These are phyloP conservation scores for Neurospora tetraspora DNA, from an alignment of 495 filamentous ascomycete genomes.

Conservation along the genomic window DNA sequence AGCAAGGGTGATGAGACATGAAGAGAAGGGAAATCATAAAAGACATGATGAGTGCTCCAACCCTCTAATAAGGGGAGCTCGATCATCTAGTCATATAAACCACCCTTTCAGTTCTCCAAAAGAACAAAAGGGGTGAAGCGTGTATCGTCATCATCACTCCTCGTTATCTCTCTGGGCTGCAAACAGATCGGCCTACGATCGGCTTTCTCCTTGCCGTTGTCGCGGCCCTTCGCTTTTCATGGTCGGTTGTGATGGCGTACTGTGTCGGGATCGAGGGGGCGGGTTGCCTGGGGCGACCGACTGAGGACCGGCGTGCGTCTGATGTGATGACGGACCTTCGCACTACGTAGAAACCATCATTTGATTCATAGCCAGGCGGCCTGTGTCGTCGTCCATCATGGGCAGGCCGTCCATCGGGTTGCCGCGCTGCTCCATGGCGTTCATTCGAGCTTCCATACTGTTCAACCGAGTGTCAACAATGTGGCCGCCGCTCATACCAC, in stretches of 20 bases:
- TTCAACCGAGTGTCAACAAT: constrained; percentile 29
- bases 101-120: not conserved
- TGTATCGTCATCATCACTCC: not conserved
- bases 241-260: not conserved
- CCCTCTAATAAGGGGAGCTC: not conserved
- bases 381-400: constrained; percentile 37
- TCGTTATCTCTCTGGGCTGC: not conserved
- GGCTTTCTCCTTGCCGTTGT: not conserved
- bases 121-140: not conserved
- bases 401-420: constrained; percentile 31
- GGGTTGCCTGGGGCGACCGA: not conserved
- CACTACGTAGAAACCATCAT: not conserved
- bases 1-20: not conserved
- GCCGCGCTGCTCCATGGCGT: constrained; percentile 28
- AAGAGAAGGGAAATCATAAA: not conserved
- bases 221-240: not conserved
- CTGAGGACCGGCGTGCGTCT: not conserved
- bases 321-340: not conserved
- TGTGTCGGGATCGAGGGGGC: not conserved
- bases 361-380: constrained; percentile 17
- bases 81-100: not conserved
- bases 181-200: not conserved
- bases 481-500: constrained; percentile 17
- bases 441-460: constrained; percentile 31
- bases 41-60: not conserved